A percentile compares a stretch with the other conserved stretches of the same genome.
These are phyloP conservation scores for Arthrinium puccinioides DNA, from an alignment of 2,329 filamentous ascomycete species.

Conservation along the genomic window DNA sequence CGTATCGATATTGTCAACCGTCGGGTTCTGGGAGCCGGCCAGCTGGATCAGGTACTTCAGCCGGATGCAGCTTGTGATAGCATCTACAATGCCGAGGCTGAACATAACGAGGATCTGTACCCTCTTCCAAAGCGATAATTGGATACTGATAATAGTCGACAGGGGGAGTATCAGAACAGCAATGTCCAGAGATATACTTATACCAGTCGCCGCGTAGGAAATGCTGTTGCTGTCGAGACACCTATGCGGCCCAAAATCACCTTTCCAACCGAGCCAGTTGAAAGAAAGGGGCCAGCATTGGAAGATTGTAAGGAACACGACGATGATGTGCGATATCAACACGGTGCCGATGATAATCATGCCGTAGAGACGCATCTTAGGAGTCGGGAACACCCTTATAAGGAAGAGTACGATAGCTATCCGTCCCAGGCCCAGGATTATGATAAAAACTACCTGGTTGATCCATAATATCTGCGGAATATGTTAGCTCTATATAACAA, in stretches of 20 bases:
- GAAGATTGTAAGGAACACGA: slow-evolving; percentile 8
- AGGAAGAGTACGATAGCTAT: slow-evolving; percentile 15
- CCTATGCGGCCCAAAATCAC: slow-evolving; percentile 1
- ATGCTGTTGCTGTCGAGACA: slow-evolving; percentile 8
- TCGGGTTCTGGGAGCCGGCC: slow-evolving; percentile 6
- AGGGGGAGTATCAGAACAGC: slow-evolving; percentile 10
- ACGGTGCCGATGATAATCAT: slow-evolving; percentile 4
- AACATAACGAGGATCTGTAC: slow-evolving; percentile 9
- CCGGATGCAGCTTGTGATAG: slow-evolving; percentile 6
- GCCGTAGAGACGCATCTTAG: slow-evolving; percentile 3
- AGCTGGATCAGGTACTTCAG: slow-evolving; percentile 7
- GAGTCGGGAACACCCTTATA: slow-evolving; percentile 6
- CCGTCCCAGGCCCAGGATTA: slow-evolving; percentile 22
- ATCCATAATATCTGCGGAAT: slow-evolving; percentile 8
- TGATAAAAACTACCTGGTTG: slow-evolving; percentile 4
- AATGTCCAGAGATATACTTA: slow-evolving; percentile 9
- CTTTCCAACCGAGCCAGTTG: slow-evolving; percentile 9
- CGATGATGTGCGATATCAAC: slow-evolving; percentile 1
- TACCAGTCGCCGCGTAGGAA: slow-evolving; percentile 1
- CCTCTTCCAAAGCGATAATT: slow-evolving; percentile 6
- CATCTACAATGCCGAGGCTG: slow-evolving; percentile 8
- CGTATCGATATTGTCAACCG: slow-evolving; percentile 7
- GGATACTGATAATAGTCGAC: slow-evolving; percentile 5
- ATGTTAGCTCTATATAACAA: slow-evolving; percentile 8
- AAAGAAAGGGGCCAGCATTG: slow-evolving; percentile 9